Evolutionary conservation across 305 asterid genomes (phyloP).

Genomic region (Striga hermonthica): DNA sequence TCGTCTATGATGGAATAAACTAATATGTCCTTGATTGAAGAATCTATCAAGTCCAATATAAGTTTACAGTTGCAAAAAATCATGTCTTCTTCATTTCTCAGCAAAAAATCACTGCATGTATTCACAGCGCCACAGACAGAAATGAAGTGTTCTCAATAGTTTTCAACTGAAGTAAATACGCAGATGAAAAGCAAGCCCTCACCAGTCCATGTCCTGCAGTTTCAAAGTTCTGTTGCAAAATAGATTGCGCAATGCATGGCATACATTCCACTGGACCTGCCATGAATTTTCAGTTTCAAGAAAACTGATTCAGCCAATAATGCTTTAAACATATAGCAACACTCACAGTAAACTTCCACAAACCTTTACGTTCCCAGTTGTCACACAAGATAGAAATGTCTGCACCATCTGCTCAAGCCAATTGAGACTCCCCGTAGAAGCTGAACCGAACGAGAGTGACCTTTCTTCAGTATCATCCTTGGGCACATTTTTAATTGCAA

Average conservation of each 20-base stretch:
- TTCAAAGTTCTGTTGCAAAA: conserved; percentile 67
- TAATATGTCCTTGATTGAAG: background rate
- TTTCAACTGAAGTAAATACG: conserved; percentile 11
- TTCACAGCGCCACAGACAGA: conserved; percentile 7
- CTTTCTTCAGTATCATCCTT: conserved; percentile 35
- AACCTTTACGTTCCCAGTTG: conserved; percentile 97
- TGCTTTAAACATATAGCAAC: conserved; percentile 22
- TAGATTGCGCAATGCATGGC: conserved; percentile 90
- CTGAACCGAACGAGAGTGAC: conserved; percentile 36
- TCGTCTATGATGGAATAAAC: conserved; percentile 5
- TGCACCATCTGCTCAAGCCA: conserved; percentile 91
- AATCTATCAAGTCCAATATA: conserved; percentile 12
- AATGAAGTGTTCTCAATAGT: conserved; percentile 5
- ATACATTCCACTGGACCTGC: conserved; percentile 98
- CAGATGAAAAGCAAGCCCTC: conserved; percentile 34
- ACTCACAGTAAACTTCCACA: conserved; percentile 19
- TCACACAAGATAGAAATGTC: conserved; percentile 87
- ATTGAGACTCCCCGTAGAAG: conserved; percentile 41
- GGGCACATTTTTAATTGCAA: conserved; percentile 34
- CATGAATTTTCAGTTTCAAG: conserved; percentile 30
- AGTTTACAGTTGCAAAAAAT: conserved; percentile 9
- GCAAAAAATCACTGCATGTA: conserved; percentile 9
- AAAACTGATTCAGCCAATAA: conserved; percentile 25
- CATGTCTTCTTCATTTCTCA: conserved; percentile 23
- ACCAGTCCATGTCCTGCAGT: conserved; percentile 79